Evolutionary conservation across 257 asterid genomes (phyloP), one percentile per base, ranked within the genome.

Genomic region (Plantago ovata): DNA sequence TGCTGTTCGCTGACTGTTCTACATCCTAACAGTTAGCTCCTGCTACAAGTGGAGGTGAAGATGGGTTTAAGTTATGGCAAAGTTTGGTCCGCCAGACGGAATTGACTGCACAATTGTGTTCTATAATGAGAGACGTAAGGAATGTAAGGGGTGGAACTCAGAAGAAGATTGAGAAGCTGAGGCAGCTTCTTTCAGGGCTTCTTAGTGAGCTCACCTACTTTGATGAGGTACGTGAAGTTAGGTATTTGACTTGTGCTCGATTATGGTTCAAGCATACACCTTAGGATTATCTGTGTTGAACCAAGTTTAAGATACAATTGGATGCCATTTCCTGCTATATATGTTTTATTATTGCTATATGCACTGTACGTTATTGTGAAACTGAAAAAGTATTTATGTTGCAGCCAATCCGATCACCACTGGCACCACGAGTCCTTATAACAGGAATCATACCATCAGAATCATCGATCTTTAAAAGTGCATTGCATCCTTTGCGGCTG

Each of bases 151-250:
- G 98, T 38, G 95, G 96, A 70, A 92, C 95, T 44, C 95, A 92
- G 64, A 92, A 84, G 87, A 92, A 88, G 74, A 92, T 88, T 55
- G 98, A 92, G 65, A 92, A 92, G 77, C 98, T 92, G 66, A 80
- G 98, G 74, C 98, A 92, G 49, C 98, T 92, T 62, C 81, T 92
- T 16, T 77, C 95, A 8, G 98, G 96, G 69, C 92, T 92, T 76
- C 98, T 85, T 41, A 92, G 96, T 53, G 98, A 92, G 89, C 98
- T 92, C 56, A 92, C 95, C 69, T 92, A 92, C 77, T 92, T 92
- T 58, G 98, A 88, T 10, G 93, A 89, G 96, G 96, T 87, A 74
- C 62, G 65, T 73, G 60, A 52, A 24, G 41, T 41, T 9, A 33
- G 36, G 28, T 16, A 13, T 28, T 24, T 28, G 51, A 50, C 47